Conservation (phyloP, 345 rosid species). For the Ceriops decandra region DNA sequence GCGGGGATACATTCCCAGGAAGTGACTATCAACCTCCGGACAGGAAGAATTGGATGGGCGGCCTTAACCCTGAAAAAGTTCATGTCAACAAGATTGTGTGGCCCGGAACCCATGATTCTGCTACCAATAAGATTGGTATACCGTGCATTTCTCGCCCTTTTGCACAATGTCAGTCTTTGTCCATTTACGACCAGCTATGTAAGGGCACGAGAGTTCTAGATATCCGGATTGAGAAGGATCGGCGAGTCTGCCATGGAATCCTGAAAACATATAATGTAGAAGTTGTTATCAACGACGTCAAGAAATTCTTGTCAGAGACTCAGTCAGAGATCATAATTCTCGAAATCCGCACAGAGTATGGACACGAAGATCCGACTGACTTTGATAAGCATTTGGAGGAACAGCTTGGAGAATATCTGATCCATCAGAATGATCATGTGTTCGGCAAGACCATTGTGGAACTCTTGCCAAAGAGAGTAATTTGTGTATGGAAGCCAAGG, state of each 20-base stretch:
- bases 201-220: slow-evolving; percentile 68
- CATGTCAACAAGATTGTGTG: slow-evolving; percentile 72
- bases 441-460: slow-evolving; percentile 61
- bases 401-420: slow-evolving; percentile 58
- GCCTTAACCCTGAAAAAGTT: slow-evolving; percentile 50
- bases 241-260: slow-evolving; percentile 83
- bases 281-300: slow-evolving; percentile 58
- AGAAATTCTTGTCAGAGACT: slow-evolving; percentile 68
- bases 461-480: slow-evolving; percentile 66
- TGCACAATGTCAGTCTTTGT: slow-evolving; percentile 78
- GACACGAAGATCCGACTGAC: slow-evolving; percentile 66
- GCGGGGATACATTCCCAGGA: slow-evolving; percentile 60
- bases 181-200: slow-evolving; percentile 72
- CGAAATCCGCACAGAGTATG: slow-evolving; percentile 86
- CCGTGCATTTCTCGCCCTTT: slow-evolving; percentile 65
- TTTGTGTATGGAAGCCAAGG: slow-evolving; percentile 84
- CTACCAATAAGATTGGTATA: slow-evolving; percentile 84
- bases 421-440: slow-evolving; percentile 64
- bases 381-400: slow-evolving; percentile 67
- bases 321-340: slow-evolving; percentile 69
- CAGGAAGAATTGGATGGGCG: slow-evolving; percentile 75
- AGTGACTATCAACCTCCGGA: slow-evolving; percentile 55
- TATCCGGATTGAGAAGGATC: slow-evolving; percentile 63
- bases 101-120: slow-evolving; percentile 97
- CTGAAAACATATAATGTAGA: slow-evolving; percentile 65